These are phyloP conservation scores for Blastomyces parvus DNA, from an alignment of 2,329 filamentous ascomycete genomes.

Conservation along the genomic window DNA sequence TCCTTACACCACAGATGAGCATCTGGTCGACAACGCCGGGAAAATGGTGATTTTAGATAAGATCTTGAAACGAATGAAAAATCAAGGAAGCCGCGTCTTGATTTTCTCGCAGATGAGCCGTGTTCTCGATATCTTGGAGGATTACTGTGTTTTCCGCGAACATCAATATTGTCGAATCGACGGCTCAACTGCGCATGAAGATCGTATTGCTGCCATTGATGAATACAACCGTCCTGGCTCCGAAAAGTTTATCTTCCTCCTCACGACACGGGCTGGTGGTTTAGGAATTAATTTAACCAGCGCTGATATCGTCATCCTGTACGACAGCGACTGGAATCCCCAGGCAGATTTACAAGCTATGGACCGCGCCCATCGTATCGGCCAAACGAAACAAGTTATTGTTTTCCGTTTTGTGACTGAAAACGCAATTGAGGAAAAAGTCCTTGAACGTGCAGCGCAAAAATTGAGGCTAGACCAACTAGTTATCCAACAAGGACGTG, in stretches of 20 bases:
- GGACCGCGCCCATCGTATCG: conserved; percentile 97
- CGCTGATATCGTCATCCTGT: conserved; percentile 91
- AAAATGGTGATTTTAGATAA: conserved; percentile 98
- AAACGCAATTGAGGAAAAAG: conserved; percentile 97
- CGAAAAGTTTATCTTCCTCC: conserved; percentile 91
- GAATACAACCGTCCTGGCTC: conserved; percentile 95
- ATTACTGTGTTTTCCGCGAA: conserved; percentile 92
- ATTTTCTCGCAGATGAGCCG: conserved; percentile 99
- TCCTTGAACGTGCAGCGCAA: conserved; percentile 89
- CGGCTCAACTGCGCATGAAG: conserved; percentile 90
- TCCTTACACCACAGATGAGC: conserved; percentile 95
- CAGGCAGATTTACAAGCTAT: conserved; percentile 97
- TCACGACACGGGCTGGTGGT: conserved; percentile 92
- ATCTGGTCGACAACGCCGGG: conserved; percentile 82
- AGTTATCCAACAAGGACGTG: conserved; percentile 93
- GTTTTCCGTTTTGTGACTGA: conserved; percentile 97
- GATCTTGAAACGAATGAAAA: conserved; percentile 70
- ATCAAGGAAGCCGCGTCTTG: conserved; percentile 84
- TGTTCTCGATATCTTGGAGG: conserved; percentile 90
- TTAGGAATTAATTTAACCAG: conserved; percentile 92
- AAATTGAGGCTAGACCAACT: conserved; percentile 93
- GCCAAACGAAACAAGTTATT: conserved; percentile 94
- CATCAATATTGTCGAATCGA: conserved; percentile 98
- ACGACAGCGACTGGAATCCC: conserved; percentile 98
- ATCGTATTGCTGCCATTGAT: conserved; percentile 93